phyloP scores from a whole-genome alignment of 192 early-diverging fungal genomes.

The Entomortierella chlamydospora region DNA sequence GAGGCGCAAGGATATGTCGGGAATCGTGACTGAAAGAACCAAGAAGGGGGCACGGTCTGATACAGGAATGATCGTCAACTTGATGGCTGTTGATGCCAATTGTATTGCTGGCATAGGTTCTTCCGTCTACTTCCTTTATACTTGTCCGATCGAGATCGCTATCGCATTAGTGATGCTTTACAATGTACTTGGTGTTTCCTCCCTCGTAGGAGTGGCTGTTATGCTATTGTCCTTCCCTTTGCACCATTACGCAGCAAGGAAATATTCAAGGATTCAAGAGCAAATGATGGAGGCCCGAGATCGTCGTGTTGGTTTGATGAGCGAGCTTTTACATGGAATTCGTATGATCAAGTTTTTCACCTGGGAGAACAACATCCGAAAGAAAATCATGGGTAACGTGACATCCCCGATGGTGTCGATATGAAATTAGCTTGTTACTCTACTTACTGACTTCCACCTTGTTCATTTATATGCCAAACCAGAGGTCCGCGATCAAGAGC shows the following conservation, averaged over 20 bases:
- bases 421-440: no score
- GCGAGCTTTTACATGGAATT: slow-evolving; percentile 84
- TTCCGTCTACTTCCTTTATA: slow-evolving; percentile 73
- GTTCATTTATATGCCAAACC: neutral
- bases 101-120: slow-evolving; percentile 68
- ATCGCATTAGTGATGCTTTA: slow-evolving; percentile 78
- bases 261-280: slow-evolving; percentile 65
- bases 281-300: slow-evolving; percentile 72
- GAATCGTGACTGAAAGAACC: slow-evolving; percentile 31
- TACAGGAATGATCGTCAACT: slow-evolving; percentile 77
- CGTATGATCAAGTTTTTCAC: slow-evolving; percentile 91
- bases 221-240: slow-evolving; percentile 75
- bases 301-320: slow-evolving; percentile 80
- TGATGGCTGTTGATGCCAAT: slow-evolving; percentile 81
- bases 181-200: slow-evolving; percentile 78
- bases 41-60: slow-evolving; percentile 36
- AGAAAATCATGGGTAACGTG: slow-evolving; percentile 68
- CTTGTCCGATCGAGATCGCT: slow-evolving; percentile 74
- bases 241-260: slow-evolving; percentile 65
- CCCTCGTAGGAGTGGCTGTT: slow-evolving; percentile 81
- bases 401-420: neutral
- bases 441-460: no score
- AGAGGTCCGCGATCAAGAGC: slow-evolving; percentile 56
- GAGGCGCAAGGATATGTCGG: slow-evolving; percentile 57
- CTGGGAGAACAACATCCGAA: slow-evolving; percentile 80